Evolutionary conservation across 768 basidiomycete species (phyloP).

Genomic region (Botryobasidium botryosum): DNA sequence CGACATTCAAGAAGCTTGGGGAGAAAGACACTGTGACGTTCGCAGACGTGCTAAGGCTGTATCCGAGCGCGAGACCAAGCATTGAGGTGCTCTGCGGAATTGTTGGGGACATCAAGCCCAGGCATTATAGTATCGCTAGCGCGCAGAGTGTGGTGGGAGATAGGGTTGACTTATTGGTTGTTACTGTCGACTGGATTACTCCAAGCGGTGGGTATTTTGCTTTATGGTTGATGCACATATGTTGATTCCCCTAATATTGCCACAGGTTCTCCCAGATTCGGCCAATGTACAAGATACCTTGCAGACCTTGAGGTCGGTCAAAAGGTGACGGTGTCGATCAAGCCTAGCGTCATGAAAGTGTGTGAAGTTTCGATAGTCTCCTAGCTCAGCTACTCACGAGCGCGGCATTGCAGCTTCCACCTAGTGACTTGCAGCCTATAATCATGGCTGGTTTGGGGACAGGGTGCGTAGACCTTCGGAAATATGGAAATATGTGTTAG

Average conservation of each 20-base stretch:
- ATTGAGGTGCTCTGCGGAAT: constrained; percentile 78
- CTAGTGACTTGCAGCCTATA: constrained; percentile 68
- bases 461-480: constrained; percentile 26
- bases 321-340: constrained; percentile 93
- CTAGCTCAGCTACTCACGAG: constrained; percentile 8
- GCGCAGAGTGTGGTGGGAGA: constrained; percentile 91
- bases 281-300: constrained; percentile 94
- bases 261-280: constrained; percentile 58
- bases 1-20: constrained; percentile 87
- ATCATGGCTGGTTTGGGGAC: constrained; percentile 99
- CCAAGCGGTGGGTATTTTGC: constrained; percentile 46
- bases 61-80: constrained; percentile 59
- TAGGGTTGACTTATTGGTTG: constrained; percentile 85
- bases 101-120: constrained; percentile 87
- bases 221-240: background rate
- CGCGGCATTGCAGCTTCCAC: constrained; percentile 45
- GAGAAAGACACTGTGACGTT: constrained; percentile 94
- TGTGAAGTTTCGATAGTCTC: constrained; percentile 11
- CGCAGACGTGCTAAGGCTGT: constrained; percentile 66
- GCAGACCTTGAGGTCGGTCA: constrained; percentile 68
- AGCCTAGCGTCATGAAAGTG: constrained; percentile 99
- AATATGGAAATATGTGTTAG: background rate
- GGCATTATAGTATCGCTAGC: constrained; percentile 97
- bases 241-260: constrained; percentile 3
- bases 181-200: constrained; percentile 88